phyloP scores from a whole-genome alignment of 1,139 yeast species.

The Groenewaldozyma auringiensis region DNA sequence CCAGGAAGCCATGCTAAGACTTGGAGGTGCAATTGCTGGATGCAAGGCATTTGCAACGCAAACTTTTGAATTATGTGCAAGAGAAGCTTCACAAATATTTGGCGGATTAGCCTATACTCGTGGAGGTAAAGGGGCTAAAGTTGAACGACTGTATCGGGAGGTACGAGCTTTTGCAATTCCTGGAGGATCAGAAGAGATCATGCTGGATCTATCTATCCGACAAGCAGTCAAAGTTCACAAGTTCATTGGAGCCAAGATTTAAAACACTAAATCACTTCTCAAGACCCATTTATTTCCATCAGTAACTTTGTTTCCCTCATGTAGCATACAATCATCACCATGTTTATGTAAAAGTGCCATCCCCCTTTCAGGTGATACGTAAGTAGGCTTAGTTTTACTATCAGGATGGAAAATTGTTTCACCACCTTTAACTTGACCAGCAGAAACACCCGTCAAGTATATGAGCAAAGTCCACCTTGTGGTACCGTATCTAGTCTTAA shows the following conservation, averaged over 20 bases:
- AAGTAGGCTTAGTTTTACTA: constrained; percentile 23
- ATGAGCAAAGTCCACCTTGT: constrained; percentile 57
- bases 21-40: constrained; percentile 42
- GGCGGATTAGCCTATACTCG: constrained; percentile 40
- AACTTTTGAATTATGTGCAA: constrained; percentile 37
- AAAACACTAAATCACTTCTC: constrained; percentile 50
- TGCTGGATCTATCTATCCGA: constrained; percentile 37
- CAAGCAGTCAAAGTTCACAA: constrained; percentile 37
- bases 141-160: constrained; percentile 38
- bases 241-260: constrained; percentile 35
- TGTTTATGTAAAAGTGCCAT: constrained; percentile 59
- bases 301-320: constrained; percentile 50
- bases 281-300: constrained; percentile 58
- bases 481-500: constrained; percentile 35
- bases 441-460: constrained; percentile 41
- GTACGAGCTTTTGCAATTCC: constrained; percentile 40
- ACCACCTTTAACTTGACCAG: constrained; percentile 45
- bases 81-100: constrained; percentile 40
- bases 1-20: constrained; percentile 34
- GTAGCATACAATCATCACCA: constrained; percentile 57
- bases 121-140: constrained; percentile 39
- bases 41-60: constrained; percentile 38
- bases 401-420: constrained; percentile 50
- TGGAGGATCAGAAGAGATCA: constrained; percentile 41
- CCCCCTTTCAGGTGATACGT: constrained; percentile 46